A percentile compares a stretch with the other conserved stretches of the same genome.
Conservation (phyloP, 78 protist genomes). For the Monocercomonoides exilis region DNA sequence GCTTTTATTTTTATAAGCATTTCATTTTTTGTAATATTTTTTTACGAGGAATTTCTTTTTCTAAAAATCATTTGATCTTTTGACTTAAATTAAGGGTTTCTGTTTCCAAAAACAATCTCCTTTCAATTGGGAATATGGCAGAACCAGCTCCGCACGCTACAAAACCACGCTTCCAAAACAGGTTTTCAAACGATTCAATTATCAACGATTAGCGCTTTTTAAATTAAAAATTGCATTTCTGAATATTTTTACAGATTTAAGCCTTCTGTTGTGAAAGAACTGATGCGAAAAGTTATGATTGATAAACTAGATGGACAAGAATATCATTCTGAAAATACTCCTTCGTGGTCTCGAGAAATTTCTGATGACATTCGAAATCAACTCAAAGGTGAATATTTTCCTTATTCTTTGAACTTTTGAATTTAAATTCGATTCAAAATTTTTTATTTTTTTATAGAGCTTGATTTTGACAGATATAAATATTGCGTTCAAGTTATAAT, state of each 20-base stretch:
- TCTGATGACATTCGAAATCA: conserved; percentile 18
- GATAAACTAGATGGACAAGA: background rate
- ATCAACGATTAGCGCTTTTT: too few species aligned
- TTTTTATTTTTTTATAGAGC: background rate
- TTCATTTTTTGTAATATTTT: too few species aligned
- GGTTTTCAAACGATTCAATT: too few species aligned
- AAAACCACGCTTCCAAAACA: too few species aligned
- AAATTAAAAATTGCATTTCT: too few species aligned
- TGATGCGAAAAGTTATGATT: background rate
- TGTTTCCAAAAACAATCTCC: too few species aligned
- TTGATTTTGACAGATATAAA: conserved; percentile 29
- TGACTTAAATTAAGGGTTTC: too few species aligned
- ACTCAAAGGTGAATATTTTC: conserved; percentile 7
- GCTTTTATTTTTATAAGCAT: too few species aligned
- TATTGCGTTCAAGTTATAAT: conserved; percentile 30
- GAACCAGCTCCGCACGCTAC: too few species aligned
- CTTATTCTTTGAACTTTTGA: background rate
- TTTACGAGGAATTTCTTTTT: too few species aligned
- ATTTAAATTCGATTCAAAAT: background rate
- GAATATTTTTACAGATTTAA: conserved; percentile 5
- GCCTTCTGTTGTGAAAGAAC: conserved; percentile 3
- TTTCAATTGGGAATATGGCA: too few species aligned
- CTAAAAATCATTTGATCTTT: too few species aligned
- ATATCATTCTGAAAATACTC: background rate
- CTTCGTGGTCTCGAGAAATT: background rate